phyloP scores from a whole-genome alignment of 179 eudicot species.

The Corrigiola litoralis region DNA sequence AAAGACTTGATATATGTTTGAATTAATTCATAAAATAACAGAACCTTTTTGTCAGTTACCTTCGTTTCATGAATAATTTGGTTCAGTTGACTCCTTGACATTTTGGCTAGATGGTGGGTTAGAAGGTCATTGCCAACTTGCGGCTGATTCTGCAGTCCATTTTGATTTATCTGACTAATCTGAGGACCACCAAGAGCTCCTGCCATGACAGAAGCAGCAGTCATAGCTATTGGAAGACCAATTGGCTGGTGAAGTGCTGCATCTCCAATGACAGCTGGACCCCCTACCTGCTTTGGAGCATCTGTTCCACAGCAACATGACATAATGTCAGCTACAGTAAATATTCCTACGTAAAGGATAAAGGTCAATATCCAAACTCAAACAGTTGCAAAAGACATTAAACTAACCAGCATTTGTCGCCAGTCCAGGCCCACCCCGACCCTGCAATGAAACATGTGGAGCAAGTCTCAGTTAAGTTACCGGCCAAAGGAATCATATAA shows the following conservation, averaged over 20 bases:
- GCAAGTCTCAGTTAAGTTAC: slow-evolving; percentile 8
- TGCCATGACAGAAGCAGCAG: slow-evolving; percentile 87
- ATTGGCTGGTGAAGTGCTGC: slow-evolving; percentile 58
- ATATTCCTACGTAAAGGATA: neutral
- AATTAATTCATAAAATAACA: neutral
- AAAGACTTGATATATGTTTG: neutral
- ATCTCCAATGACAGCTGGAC: slow-evolving; percentile 45
- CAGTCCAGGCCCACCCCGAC: slow-evolving; percentile 94
- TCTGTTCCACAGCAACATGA: slow-evolving; percentile 32
- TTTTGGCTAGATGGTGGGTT: slow-evolving; percentile 83
- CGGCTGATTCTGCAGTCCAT: slow-evolving; percentile 53
- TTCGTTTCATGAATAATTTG: slow-evolving; percentile 75
- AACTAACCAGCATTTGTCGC: slow-evolving; percentile 62
- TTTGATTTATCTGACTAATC: slow-evolving; percentile 44
- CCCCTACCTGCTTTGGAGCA: slow-evolving; percentile 59
- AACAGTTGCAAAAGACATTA: slow-evolving; percentile 6
- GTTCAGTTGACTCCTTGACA: slow-evolving; percentile 76
- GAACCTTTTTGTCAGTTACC: slow-evolving; percentile 33
- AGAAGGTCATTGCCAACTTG: slow-evolving; percentile 61
- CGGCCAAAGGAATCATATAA: neutral
- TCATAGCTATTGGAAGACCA: slow-evolving; percentile 72
- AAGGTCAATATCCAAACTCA: neutral
- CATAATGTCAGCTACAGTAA: slow-evolving; percentile 2
- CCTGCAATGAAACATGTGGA: slow-evolving; percentile 44
- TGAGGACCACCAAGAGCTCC: slow-evolving; percentile 87